These are phyloP conservation scores for Lumnitzera racemosa DNA, from an alignment of 345 rosid genomes.

Conservation along the genomic window DNA sequence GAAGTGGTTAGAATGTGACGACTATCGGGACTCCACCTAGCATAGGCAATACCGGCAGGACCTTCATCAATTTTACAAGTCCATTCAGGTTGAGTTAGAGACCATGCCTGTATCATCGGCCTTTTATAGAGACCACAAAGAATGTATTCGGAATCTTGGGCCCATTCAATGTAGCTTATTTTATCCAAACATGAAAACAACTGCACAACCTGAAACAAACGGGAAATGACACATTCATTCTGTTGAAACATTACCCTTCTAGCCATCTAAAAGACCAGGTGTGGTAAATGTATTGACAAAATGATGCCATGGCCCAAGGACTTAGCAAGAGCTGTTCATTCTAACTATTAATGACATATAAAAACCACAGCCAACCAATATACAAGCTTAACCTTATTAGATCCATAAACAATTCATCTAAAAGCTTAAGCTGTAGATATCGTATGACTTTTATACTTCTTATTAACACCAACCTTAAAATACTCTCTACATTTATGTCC, in stretches of 20 bases:
- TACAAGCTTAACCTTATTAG: no score
- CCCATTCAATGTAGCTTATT: slow-evolving; percentile 97
- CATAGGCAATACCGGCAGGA: slow-evolving; percentile 90
- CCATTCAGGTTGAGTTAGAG: slow-evolving; percentile 88
- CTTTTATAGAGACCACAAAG: slow-evolving; percentile 86
- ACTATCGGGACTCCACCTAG: slow-evolving; percentile 98
- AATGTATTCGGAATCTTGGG: slow-evolving; percentile 86
- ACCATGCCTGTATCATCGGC: slow-evolving; percentile 97
- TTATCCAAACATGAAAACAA: slow-evolving; percentile 96
- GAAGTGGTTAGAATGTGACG: slow-evolving; percentile 93
- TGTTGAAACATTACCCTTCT: background rate
- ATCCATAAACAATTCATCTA: no score
- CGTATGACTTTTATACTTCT: no score
- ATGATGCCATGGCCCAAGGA: no score
- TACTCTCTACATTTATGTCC: no score
- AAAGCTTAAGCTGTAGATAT: no score
- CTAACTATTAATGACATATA: background rate
- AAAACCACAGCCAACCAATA: background rate
- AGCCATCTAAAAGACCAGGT: no score
- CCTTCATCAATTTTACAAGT: slow-evolving; percentile 98
- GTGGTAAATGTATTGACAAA: no score
- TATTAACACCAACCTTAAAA: no score
- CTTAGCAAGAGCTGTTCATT: no score
- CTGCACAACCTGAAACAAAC: slow-evolving; percentile 76
- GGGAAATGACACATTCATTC: slow-evolving; percentile 6